A percentile compares a stretch with the other conserved stretches of the same genome.
Conservation (phyloP, 805 yeast species). For the Myxozyma sirexii region DNA sequence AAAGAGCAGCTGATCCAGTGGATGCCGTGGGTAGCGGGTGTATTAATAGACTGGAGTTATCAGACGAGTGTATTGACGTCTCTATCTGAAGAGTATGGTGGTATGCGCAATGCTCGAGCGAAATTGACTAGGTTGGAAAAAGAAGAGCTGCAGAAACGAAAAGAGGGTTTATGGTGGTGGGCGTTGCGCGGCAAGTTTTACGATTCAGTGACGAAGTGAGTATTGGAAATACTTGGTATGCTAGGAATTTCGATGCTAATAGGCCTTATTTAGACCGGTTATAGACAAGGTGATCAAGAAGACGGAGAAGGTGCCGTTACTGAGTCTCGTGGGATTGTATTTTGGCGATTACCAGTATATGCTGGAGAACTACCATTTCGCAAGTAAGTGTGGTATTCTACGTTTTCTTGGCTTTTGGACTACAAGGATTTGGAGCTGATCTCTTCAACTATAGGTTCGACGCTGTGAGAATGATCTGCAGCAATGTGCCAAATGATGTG, state of each 20-base stretch:
- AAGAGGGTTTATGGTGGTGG: constrained; percentile 46
- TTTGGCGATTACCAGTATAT: constrained; percentile 45
- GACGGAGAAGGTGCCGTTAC: constrained; percentile 41
- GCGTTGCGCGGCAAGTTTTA: constrained; percentile 46
- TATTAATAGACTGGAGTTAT: constrained; percentile 42
- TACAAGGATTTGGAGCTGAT: too few relatives aligned
- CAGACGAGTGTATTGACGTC: constrained; percentile 36
- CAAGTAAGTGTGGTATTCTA: constrained; percentile 31
- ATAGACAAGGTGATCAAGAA: constrained; percentile 37
- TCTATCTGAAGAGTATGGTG: constrained; percentile 28
- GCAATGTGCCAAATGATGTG: not conserved
- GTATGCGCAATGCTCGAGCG: constrained; percentile 35
- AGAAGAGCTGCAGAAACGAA: constrained; percentile 39
- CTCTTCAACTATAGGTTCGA: constrained; percentile 3
- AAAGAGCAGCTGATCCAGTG: constrained; percentile 36
- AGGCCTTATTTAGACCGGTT: constrained; percentile 36
- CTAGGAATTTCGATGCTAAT: not conserved
- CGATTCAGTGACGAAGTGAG: constrained; percentile 37
- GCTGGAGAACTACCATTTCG: constrained; percentile 45
- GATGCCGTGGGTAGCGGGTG: constrained; percentile 48
- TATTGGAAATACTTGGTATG: too few relatives aligned
- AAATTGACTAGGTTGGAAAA: constrained; percentile 41
- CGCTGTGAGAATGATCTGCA: not conserved
- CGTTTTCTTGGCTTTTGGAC: too few relatives aligned
- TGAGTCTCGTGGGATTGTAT: constrained; percentile 41